Percentiles rank a stretch among this genome's conserved stretches.
These are phyloP conservation scores for Neoarthrinium moseri DNA, from an alignment of 2,329 filamentous ascomycete genomes.

Conservation along the genomic window DNA sequence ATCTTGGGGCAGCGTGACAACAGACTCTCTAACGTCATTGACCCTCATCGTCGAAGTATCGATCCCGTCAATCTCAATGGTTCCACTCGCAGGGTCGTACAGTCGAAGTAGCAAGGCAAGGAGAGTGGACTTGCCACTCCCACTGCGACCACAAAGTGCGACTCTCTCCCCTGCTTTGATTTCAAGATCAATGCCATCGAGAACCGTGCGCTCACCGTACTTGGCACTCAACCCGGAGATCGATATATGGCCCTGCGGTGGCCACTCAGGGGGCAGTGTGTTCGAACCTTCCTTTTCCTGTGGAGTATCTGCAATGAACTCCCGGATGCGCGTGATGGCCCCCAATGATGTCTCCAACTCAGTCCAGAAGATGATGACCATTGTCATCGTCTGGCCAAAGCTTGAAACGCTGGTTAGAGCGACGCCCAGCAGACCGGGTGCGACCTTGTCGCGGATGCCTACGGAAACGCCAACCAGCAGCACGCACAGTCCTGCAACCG, in stretches of 20 bases:
- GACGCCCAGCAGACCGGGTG: slow-evolving; percentile 5
- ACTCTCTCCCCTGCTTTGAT: slow-evolving; percentile 4
- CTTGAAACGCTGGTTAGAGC: slow-evolving; percentile 2
- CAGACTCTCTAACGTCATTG: background rate
- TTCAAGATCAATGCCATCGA: slow-evolving; percentile 1
- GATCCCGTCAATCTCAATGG: slow-evolving; percentile 1
- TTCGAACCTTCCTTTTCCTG: slow-evolving; percentile 2
- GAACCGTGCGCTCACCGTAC: background rate
- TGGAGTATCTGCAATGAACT: slow-evolving; percentile 1
- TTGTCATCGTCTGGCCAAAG: slow-evolving; percentile 6
- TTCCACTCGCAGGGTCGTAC: background rate
- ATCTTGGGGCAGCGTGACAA: slow-evolving; percentile 9
- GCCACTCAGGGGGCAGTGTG: background rate
- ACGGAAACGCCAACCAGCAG: slow-evolving; percentile 4
- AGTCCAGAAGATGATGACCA: slow-evolving; percentile 6
- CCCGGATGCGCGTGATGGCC: slow-evolving; percentile 6
- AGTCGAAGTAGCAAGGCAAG: slow-evolving; percentile 1
- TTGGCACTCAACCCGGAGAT: slow-evolving; percentile 4
- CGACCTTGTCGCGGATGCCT: background rate
- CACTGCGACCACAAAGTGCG: slow-evolving; percentile 3
- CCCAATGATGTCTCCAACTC: slow-evolving; percentile 9
- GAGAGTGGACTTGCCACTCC: slow-evolving; percentile 2
- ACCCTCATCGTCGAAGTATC: background rate
- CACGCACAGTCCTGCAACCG: slow-evolving; percentile 2
- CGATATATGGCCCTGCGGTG: background rate